phyloP scores from a whole-genome alignment of 441 rosid species.

The Melastoma candidum region DNA sequence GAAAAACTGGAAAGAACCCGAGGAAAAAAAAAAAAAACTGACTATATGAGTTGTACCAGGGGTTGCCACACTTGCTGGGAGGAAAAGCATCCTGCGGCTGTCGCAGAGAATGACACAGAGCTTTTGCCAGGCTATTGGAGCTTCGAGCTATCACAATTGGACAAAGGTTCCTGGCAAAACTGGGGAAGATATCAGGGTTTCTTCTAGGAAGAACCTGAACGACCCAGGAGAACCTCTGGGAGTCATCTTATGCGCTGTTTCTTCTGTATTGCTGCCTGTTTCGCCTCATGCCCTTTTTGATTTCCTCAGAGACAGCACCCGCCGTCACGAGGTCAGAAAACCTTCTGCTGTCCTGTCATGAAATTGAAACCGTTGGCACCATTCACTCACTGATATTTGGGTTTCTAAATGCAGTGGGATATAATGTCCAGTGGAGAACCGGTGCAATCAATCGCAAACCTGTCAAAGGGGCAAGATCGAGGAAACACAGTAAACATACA shows the following conservation, averaged over 20 bases:
- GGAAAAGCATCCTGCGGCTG: constrained; percentile 86
- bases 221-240: constrained; percentile 93
- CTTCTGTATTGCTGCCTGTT: constrained; percentile 85
- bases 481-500: constrained; percentile 88
- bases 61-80: constrained; percentile 84
- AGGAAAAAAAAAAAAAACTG: neutral
- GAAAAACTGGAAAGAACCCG: neutral
- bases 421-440: too few relatives aligned
- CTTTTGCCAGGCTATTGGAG: constrained; percentile 77
- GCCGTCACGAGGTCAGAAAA: constrained; percentile 53
- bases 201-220: constrained; percentile 89
- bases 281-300: constrained; percentile 61
- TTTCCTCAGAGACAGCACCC: constrained; percentile 73
- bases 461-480: constrained; percentile 87
- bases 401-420: constrained; percentile 22
- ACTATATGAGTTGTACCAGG: constrained; percentile 28
- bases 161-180: constrained; percentile 73
- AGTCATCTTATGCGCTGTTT: constrained; percentile 77
- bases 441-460: constrained; percentile 27
- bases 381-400: neutral
- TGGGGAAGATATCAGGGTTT: constrained; percentile 81
- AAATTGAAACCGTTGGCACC: too few relatives aligned
- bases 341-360: too few relatives aligned
- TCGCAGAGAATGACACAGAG: constrained; percentile 86
- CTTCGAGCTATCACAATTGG: constrained; percentile 89